Base-by-base conservation (phyloP, 805 yeast genomes). In the Metschnikowia santaceciliae region DNA sequence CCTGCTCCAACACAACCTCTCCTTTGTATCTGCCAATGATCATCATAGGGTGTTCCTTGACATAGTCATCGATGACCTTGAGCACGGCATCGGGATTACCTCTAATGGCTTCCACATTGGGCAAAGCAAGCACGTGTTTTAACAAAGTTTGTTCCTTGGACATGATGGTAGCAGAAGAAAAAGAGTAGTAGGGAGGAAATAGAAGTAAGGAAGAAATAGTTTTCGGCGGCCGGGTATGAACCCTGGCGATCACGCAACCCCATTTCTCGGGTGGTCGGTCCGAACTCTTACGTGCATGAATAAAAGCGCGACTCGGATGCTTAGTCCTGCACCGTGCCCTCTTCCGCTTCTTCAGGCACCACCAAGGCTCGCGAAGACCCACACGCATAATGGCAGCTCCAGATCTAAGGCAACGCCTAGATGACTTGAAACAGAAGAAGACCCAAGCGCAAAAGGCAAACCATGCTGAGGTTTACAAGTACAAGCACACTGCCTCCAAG, bases 31-130 rank as follows among this genome's bases (percentile, higher is more conserved):
- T 59, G 4, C 72, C 76, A n/a, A 70, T 58, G 23, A 54, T 65
- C 74, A 70, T 71, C 45, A 67, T 58, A 13, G 36, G 44, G 3
- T 57, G 61, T 6, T 38, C 42, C 5, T 45, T 46, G 14, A 60
- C 50, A 39, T 57, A 64, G 2, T 64, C 66, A 32, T 70, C 73
- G 45, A 69, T 69, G n/a, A 57, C 54, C 15, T 60, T 56, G 19
- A 71, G 57, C 1, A 73, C 67, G 36, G 59, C 58, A 22, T 60
- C 60, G 1, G 77, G 76, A n/a, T 65, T 51, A 4, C 70, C 70
- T 46, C 60, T 56, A 15, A 68, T 44, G 2, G 48, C 22, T 2
- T 62, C 65, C n/a, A 62, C 48, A 38, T 55, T 46, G 13, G 72
- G 69, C 34, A 63, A 55, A 3, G 52, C 46, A 32, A 63, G 57